Base-by-base conservation (phyloP, 129 eudicot species). In the Rutidosis leptorrhynchoides region DNA sequence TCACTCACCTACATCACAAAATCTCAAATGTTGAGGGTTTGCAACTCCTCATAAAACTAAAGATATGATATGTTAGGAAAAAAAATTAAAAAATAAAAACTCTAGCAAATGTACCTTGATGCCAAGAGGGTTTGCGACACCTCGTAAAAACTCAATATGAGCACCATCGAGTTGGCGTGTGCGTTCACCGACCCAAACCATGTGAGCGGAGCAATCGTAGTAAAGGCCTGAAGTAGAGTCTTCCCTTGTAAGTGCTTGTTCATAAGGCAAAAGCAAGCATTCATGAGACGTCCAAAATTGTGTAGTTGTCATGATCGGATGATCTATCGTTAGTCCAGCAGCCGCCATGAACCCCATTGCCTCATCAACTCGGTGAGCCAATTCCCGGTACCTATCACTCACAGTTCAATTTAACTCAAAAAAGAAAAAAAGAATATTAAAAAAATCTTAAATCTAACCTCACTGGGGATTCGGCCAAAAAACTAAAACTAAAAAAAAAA, bases 181-280 rank as follows among this genome's bases (percentile, higher is more conserved):
- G 62, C 97, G 86, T 69, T 90, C 97, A 25, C 97, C 97, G 29
- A 90, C 97, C 97, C 97, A 90, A 65, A 90, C 66, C 97, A 90
- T 86, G 80, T 90, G 97, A 53, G 97, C 97, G 11, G 95, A 87
- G 30, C 97, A 90, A 73, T 87, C 97, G 69, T 86, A 90, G 48
- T 77, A 87, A 58, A 84, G 86, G 49, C 97, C 97, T 6, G 91
- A 72, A 19, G 95, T 90, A 16, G 97, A 90, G 68, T 90, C 97
- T 62, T 82, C 87, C 73, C 97, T 79, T 2, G 97, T 90, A 7
- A 90, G 89, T 40, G 95, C 95, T 78, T 90, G 97, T 73, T 90
- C 97, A 51, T 90, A 86, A 43, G 97, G 95, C 77, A 90, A 82
- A 42, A 86, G 89, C 78, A 90, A 78, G 77, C 97, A 90, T 80